Evolutionary conservation across 345 rosid species (phyloP).

Genomic region (Syzygium grande): DNA sequence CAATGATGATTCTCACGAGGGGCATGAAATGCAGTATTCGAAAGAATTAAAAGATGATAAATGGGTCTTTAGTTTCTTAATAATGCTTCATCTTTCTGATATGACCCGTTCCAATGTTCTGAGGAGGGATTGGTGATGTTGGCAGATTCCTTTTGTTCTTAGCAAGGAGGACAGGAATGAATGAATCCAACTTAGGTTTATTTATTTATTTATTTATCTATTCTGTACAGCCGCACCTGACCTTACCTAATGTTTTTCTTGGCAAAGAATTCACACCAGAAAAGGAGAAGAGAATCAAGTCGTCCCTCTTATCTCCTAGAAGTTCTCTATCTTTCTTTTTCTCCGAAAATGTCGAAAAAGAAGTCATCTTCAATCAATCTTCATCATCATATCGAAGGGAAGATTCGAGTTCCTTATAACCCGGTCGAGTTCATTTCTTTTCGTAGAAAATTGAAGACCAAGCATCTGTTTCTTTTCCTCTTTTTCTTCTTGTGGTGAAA

Average conservation of each 20-base stretch:
- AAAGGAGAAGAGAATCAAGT: background rate
- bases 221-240: background rate
- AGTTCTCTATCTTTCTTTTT: background rate
- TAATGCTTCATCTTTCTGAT: background rate
- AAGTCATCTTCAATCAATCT: background rate
- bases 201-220: background rate
- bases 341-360: background rate
- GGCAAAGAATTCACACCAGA: background rate
- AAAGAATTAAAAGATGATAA: background rate
- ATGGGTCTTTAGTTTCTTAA: background rate
- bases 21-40: background rate
- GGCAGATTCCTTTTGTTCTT: slow-evolving; percentile 7
- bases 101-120: background rate
- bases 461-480: background rate
- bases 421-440: background rate
- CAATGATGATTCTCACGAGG: background rate
- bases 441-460: background rate
- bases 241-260: background rate
- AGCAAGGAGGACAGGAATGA: slow-evolving; percentile 3
- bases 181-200: background rate
- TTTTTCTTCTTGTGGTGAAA: background rate
- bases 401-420: background rate
- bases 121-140: background rate
- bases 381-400: background rate
- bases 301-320: background rate